Conservation (phyloP, 2,329 filamentous ascomycete species). For the Leptographium procerum region DNA sequence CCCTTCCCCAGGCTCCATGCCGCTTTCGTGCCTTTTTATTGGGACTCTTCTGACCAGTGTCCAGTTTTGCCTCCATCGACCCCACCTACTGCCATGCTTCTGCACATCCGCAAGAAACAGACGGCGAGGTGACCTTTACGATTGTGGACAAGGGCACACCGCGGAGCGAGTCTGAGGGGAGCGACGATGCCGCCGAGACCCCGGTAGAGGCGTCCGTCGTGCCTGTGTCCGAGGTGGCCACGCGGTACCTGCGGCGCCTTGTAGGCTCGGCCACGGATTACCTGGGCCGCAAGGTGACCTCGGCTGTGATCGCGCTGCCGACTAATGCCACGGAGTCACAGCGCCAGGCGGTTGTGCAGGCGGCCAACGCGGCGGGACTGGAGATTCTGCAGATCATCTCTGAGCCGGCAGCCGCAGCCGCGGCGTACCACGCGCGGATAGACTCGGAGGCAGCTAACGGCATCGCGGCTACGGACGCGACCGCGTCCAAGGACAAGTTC, state of each 20-base stretch:
- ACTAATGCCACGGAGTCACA: slow-evolving; percentile 88
- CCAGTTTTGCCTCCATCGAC: slow-evolving; percentile 85
- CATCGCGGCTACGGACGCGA: slow-evolving; percentile 68
- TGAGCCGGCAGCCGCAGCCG: slow-evolving; percentile 77
- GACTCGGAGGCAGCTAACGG: slow-evolving; percentile 79
- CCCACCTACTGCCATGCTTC: slow-evolving; percentile 89
- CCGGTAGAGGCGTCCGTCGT: slow-evolving; percentile 48
- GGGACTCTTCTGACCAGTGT: background rate
- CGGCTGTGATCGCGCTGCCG: slow-evolving; percentile 87
- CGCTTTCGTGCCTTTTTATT: background rate
- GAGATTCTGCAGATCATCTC: slow-evolving; percentile 88
- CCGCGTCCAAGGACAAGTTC: slow-evolving; percentile 66
- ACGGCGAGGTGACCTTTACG: slow-evolving; percentile 65
- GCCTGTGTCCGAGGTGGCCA: slow-evolving; percentile 68
- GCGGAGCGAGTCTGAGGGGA: slow-evolving; percentile 42
- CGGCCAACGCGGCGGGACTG: slow-evolving; percentile 69
- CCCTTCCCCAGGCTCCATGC: no score
- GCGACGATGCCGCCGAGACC: slow-evolving; percentile 16
- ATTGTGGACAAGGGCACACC: slow-evolving; percentile 57
- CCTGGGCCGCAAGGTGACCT: slow-evolving; percentile 83
- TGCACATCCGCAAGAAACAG: slow-evolving; percentile 71
- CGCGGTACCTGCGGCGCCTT: slow-evolving; percentile 74
- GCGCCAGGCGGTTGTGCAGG: slow-evolving; percentile 64
- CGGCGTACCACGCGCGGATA: slow-evolving; percentile 82
- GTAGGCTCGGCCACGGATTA: slow-evolving; percentile 79